Base-by-base conservation (phyloP, 2,329 filamentous ascomycete species). In the Botrytis fragariae region DNA sequence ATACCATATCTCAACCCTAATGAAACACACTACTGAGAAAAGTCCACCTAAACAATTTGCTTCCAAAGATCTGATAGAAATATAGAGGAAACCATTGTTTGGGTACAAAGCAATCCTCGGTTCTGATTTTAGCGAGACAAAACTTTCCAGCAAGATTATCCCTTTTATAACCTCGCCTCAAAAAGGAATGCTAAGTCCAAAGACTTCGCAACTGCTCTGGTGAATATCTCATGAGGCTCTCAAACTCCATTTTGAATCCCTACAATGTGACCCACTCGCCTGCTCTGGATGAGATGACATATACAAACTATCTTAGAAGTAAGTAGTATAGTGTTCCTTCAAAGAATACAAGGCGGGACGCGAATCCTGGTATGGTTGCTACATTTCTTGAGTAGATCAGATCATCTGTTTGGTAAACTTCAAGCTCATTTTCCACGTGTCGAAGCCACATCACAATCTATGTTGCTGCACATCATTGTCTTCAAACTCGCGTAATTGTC, bases 241-340 rank as follows among this genome's bases (percentile, higher is more conserved):
- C 10, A 6, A 14, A 51, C 25, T n/a, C 9, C 10, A 12, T 12
- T 51, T 25, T 20, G 14, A 14, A 22, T 51, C 22, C 9, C 10
- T 14, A n/a, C 25, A 5, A 4, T n/a, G 25, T n/a, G 48, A n/a
- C 9, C 25, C 22, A 25, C 9, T n/a, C 48, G 3, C 4, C 10
- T 14, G 10, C 0, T n/a, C 1, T n/a, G 3, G 10, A 48, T 4
- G n/a, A 6, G 4, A 12, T 14, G 48, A n/a, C 1, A 7, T n/a
- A 14, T 51, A 51, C 6, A 48, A 4, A 51, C 25, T 6, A 14
- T n/a, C 25, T 12, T 12, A 51, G 4, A n/a, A 51, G 25, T 7
- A n/a, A 4, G 25, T 7, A n/a, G 4, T 51, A 51, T 4, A n/a
- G 4, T 51, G 22, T 51, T 25, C 3, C 22, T 12, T 51, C 1